phyloP scores from a whole-genome alignment of 2,329 filamentous ascomycete genomes.

The Mycosphaerella arachidis region DNA sequence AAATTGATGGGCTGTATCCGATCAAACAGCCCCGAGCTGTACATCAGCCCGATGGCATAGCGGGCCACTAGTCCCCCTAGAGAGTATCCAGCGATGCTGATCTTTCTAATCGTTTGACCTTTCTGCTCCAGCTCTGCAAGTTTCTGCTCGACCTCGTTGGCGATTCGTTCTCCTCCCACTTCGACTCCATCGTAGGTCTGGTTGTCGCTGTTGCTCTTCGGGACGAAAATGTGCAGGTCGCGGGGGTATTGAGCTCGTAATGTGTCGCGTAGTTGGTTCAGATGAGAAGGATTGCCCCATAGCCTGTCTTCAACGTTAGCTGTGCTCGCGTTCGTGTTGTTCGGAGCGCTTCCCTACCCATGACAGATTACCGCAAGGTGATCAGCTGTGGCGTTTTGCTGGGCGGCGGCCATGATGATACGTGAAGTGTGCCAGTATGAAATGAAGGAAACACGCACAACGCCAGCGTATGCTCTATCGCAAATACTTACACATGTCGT shows the following conservation, averaged over 20 bases:
- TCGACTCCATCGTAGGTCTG: slow-evolving; percentile 67
- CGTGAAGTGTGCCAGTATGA: background rate
- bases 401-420: slow-evolving; percentile 13
- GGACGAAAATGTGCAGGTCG: slow-evolving; percentile 64
- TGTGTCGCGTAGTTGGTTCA: slow-evolving; percentile 62
- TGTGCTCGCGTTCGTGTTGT: background rate
- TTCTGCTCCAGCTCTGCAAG: slow-evolving; percentile 51
- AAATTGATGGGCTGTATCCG: slow-evolving; percentile 84
- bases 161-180: slow-evolving; percentile 62
- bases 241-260: slow-evolving; percentile 61
- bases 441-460: slow-evolving; percentile 7
- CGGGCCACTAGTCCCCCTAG: slow-evolving; percentile 80
- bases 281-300: slow-evolving; percentile 75
- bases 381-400: slow-evolving; percentile 36
- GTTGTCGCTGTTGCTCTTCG: slow-evolving; percentile 68
- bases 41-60: slow-evolving; percentile 79
- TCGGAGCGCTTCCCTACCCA: slow-evolving; percentile 48
- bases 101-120: slow-evolving; percentile 70
- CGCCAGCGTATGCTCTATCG: slow-evolving; percentile 5
- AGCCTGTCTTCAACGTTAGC: slow-evolving; percentile 44
- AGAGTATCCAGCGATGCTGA: slow-evolving; percentile 87
- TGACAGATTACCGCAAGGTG: slow-evolving; percentile 77
- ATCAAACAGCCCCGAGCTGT: slow-evolving; percentile 75
- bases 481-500: background rate
- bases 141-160: slow-evolving; percentile 58